Evolutionary conservation across 495 filamentous ascomycete genomes (phyloP), one percentile per base, ranked within the genome.

Genomic region (Penicillium ucsense): DNA sequence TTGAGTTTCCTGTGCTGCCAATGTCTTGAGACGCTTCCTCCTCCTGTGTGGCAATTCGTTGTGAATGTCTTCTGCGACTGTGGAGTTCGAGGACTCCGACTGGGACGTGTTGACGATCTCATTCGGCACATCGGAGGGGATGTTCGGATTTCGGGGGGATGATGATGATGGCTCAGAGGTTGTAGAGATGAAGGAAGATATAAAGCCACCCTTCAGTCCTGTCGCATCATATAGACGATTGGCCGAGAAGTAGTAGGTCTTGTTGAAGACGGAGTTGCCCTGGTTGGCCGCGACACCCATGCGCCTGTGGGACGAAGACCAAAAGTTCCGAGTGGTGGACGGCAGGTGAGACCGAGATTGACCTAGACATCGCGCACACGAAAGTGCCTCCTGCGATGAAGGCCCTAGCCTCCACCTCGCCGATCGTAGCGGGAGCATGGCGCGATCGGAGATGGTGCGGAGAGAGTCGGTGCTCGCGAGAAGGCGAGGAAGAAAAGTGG

Each of bases 21-120:
- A 59, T 37, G 67, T 64, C 62, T 74, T 77, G 48, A 75, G 56
- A 10, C 74, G 66, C 57, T 74, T 77, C 48, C 75, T 71, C 38
- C 72, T 64, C 35, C 73, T 67, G 57, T 76, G 73, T 41, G 74
- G 74, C 20, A 70, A 54, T 62, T 75, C 71, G 46, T 64, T 41
- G 39, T 54, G 41, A 3, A 8, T 50, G 10, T 57, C n/a, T 51
- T 61, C 47, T 35, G 59, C 31, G 6, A 47, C 50, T 53, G 55
- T 60, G 38, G 59, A 10, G n/a, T 32, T 46, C 1, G 59, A 40
- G 2, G 52, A 38, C 30, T 39, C 32, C 47, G 38, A 12, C 41
- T 53, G 38, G 27, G 49, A 41, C 35, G 55, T 33, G 35, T 45
- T 38, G 44, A 46, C 5, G 10, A 45, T n/a, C 11, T 27, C 33